Base-by-base conservation (phyloP, 192 early-diverging fungal species). In the Diversispora epigaea region DNA sequence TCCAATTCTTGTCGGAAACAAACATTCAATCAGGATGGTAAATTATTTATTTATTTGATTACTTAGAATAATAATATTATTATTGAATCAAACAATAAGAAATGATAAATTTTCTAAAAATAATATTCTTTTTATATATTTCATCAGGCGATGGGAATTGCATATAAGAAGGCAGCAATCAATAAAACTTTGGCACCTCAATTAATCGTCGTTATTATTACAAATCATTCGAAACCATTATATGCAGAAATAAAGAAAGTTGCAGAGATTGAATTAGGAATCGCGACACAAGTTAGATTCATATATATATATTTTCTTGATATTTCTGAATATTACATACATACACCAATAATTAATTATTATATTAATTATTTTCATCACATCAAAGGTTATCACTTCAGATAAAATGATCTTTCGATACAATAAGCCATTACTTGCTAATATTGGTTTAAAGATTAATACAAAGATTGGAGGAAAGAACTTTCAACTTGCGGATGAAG, bases 381-480 rank as follows among this genome's bases (percentile, higher is more conserved):
- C 25, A 32, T 32, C 25, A 32, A 32, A 32, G 25, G 96, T 95
- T 80, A 88, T 97, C 73, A 55, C 54, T 14, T 93, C 93, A 73
- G 83, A 88, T n/a, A 94, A 89, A 78, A 88, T 95, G 70, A 85
- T 93, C 77, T 86, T 85, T 79, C 76, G 83, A 21, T 83, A 90
- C 22, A 95, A 91, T 79, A 77, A 88, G 44, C 95, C 96, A 83
- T 97, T 96, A 83, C 95, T 92, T 70, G 96, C 96, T 17, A 98
- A 98, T 70, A 90, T 98, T 21, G 93, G 90, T 68, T 83, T 98
- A 39, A 98, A 98, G 84, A 88, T 96, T 71, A 98, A 98, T 81
- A 86, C 91, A 52, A 96, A 98, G 85, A 85, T 98, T 7, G 94
- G 95, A 68, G 95, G 94, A 54, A 90, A 89, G 82, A 96, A 96